Evolutionary conservation across 805 yeast genomes (phyloP).

Genomic region (Hanseniaspora occidentalis): DNA sequence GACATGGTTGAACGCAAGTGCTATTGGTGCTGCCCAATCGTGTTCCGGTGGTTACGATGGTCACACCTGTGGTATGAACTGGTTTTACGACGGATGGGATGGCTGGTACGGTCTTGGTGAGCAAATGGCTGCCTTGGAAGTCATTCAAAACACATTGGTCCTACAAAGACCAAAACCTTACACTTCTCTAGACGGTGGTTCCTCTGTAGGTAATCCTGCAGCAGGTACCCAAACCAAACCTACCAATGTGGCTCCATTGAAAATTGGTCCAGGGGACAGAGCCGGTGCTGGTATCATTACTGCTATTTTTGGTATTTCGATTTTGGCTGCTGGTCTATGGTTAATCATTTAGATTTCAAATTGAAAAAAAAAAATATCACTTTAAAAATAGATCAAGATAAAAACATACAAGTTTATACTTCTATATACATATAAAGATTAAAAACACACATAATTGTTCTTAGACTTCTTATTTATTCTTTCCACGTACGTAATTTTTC

Average conservation of each 20-base stretch:
- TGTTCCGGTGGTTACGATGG: conserved; percentile 68
- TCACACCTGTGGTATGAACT: conserved; percentile 62
- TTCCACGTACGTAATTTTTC: too few relatives aligned
- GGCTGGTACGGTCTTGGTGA: conserved; percentile 64
- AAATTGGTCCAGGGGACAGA: conserved; percentile 33
- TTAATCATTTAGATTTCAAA: conserved; percentile 20
- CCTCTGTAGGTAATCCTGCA: conserved; percentile 41
- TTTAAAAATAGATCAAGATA: neutral
- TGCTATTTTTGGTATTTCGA: conserved; percentile 35
- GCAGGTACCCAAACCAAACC: conserved; percentile 35
- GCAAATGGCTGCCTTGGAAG: conserved; percentile 64
- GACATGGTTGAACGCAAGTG: conserved; percentile 35
- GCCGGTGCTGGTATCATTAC: conserved; percentile 68
- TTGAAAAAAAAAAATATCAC: neutral
- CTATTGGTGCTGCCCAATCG: conserved; percentile 54
- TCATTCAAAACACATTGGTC: conserved; percentile 37
- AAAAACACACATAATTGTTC: neutral
- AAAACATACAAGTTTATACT: neutral
- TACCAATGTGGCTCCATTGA: conserved; percentile 28
- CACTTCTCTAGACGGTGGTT: conserved; percentile 39
- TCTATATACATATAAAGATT: neutral
- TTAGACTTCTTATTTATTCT: neutral
- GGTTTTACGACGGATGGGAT: conserved; percentile 52
- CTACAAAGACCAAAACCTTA: conserved; percentile 38
- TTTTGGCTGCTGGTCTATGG: conserved; percentile 35